phyloP scores from a whole-genome alignment of 2,329 filamentous ascomycete genomes.

The Microascus cirrosus region DNA sequence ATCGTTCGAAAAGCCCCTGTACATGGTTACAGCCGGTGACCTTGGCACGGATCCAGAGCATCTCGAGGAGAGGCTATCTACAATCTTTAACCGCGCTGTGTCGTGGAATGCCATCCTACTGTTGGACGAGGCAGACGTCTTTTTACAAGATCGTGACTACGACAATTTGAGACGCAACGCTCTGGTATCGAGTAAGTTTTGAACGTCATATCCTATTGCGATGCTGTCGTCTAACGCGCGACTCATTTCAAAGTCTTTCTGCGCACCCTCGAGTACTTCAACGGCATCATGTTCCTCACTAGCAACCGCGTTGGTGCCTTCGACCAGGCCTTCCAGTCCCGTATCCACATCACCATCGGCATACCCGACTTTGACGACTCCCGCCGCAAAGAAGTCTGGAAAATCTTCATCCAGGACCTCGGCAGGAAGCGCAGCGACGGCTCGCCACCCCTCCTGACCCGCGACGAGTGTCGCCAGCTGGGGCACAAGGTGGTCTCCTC shows the following conservation, averaged over 20 bases:
- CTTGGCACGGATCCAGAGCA: constrained; percentile 27
- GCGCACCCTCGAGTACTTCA: constrained; percentile 33
- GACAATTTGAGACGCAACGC: constrained; percentile 21
- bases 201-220: too few species aligned
- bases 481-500: too few species aligned
- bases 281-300: constrained; percentile 35
- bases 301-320: constrained; percentile 37
- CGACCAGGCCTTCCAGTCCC: constrained; percentile 37
- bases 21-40: constrained; percentile 38
- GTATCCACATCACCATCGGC: constrained; percentile 33
- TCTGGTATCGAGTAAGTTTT: constrained; percentile 22
- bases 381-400: too few species aligned
- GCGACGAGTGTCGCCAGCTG: too few species aligned
- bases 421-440: too few species aligned
- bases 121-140: constrained; percentile 25
- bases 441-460: too few species aligned
- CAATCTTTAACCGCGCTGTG: constrained; percentile 29
- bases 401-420: too few species aligned
- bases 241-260: constrained; percentile 22
- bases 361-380: constrained; percentile 12
- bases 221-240: too few species aligned
- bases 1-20: too few species aligned
- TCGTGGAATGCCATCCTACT: constrained; percentile 25
- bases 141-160: constrained; percentile 17
- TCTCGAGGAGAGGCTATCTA: constrained; percentile 26